A percentile compares a stretch with the other conserved stretches of the same genome.
These are phyloP conservation scores for Marchantia polymorpha DNA, from an alignment of 225 moss, liverwort and hornwort species.

Conservation along the genomic window DNA sequence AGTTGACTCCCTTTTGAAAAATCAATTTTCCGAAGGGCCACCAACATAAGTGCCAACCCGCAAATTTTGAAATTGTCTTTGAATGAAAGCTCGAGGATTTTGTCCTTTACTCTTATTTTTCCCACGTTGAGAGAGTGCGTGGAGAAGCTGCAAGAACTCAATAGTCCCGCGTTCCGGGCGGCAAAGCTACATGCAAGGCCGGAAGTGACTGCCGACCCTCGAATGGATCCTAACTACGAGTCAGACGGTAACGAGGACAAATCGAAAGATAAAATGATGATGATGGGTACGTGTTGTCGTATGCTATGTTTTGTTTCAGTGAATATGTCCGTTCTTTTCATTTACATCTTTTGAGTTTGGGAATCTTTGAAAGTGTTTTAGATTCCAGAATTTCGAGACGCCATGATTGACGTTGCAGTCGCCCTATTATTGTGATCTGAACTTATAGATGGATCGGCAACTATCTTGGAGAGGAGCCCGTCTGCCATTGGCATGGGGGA, in stretches of 20 bases:
- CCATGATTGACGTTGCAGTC: not conserved
- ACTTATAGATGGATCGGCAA: slow-evolving; percentile 27
- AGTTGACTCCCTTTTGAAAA: not conserved
- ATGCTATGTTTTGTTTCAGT: not conserved
- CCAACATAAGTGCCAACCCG: too few species aligned
- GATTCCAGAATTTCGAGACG: not conserved
- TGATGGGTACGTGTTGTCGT: slow-evolving; percentile 5
- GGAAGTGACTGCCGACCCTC: slow-evolving; percentile 82
- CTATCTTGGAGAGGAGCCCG: slow-evolving; percentile 23
- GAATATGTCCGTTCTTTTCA: not conserved
- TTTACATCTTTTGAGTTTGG: not conserved
- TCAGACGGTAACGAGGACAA: slow-evolving; percentile 70
- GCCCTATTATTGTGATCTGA: not conserved
- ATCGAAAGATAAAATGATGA: slow-evolving; percentile 27
- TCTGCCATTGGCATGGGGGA: slow-evolving; percentile 30
- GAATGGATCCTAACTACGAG: slow-evolving; percentile 95
- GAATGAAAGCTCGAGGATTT: not conserved
- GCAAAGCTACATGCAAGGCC: slow-evolving; percentile 93
- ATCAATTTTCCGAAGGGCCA: too few species aligned
- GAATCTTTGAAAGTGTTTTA: not conserved
- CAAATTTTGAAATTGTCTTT: not conserved
- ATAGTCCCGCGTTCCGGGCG: slow-evolving; percentile 87
- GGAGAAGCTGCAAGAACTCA: slow-evolving; percentile 89
- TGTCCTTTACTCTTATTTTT: slow-evolving; percentile 52
- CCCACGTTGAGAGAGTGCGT: slow-evolving; percentile 91